Conservation (phyloP, 2,329 filamentous ascomycete genomes). For the Malbranchea zuffiana region DNA sequence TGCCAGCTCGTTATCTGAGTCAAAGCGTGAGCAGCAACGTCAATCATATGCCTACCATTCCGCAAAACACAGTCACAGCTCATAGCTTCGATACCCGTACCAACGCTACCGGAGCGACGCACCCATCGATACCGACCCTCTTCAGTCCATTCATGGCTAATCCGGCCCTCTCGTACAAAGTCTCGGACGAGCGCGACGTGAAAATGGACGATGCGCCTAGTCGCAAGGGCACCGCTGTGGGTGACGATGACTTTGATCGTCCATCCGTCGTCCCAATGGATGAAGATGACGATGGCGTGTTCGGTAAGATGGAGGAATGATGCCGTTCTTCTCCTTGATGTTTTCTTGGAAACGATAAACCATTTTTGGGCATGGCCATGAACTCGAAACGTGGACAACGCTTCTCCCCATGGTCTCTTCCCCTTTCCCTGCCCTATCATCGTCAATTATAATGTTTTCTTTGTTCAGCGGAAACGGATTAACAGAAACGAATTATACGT, state of each 20-base stretch:
- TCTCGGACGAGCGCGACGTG: slow-evolving; percentile 48
- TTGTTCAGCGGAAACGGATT: too few species aligned
- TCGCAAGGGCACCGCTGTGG: slow-evolving; percentile 31
- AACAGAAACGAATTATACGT: too few species aligned
- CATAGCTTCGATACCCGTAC: slow-evolving; percentile 30
- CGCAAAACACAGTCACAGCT: slow-evolving; percentile 42
- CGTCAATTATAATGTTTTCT: too few species aligned
- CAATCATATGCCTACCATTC: background rate
- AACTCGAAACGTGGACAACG: too few species aligned
- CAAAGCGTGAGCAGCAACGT: slow-evolving; percentile 48
- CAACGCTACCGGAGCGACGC: slow-evolving; percentile 15
- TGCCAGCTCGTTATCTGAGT: slow-evolving; percentile 68
- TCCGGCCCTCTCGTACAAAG: slow-evolving; percentile 37
- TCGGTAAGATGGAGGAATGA: slow-evolving; percentile 91
- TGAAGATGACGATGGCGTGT: slow-evolving; percentile 90
- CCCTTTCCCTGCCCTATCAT: too few species aligned
- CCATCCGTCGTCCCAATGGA: slow-evolving; percentile 53
- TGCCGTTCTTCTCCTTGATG: too few species aligned
- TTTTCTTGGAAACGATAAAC: too few species aligned
- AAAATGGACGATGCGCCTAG: slow-evolving; percentile 55
- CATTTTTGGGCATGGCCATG: too few species aligned
- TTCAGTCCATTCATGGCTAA: slow-evolving; percentile 35
- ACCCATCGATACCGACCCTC: slow-evolving; percentile 27
- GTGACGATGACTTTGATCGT: slow-evolving; percentile 55
- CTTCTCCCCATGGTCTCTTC: too few species aligned